These are phyloP conservation scores for Penicillium psychrosexuale DNA, from an alignment of 2,329 filamentous ascomycete genomes.

Conservation along the genomic window DNA sequence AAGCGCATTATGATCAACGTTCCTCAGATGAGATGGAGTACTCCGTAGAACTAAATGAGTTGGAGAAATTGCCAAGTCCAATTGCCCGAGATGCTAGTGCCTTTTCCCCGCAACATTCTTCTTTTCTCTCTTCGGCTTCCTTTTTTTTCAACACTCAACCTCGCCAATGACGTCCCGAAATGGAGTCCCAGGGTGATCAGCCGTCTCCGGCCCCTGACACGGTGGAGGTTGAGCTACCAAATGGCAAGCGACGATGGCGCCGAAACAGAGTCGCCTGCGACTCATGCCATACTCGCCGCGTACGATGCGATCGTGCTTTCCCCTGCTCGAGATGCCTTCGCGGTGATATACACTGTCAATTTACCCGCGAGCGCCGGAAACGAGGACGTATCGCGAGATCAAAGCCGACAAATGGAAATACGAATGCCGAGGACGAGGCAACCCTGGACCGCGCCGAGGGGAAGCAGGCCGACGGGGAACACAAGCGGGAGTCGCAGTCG, in stretches of 20 bases:
- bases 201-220: constrained; percentile 19
- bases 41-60: not conserved
- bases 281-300: constrained; percentile 89
- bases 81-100: constrained; percentile 2
- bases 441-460: not conserved
- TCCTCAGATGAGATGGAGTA: not conserved
- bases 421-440: not conserved
- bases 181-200: constrained; percentile 34
- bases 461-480: constrained; percentile 10
- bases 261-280: constrained; percentile 66
- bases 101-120: constrained; percentile 8
- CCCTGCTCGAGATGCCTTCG: constrained; percentile 90
- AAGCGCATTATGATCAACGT: not conserved
- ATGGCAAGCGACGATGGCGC: constrained; percentile 37
- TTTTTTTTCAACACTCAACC: not conserved
- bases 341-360: constrained; percentile 68
- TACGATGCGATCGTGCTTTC: constrained; percentile 88
- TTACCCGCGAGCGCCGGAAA: constrained; percentile 89
- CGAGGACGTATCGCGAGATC: constrained; percentile 75
- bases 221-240: constrained; percentile 16
- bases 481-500: constrained; percentile 2
- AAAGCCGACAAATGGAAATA: constrained; percentile 47
- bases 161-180: constrained; percentile 30
- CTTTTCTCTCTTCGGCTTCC: not conserved
- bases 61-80: constrained; percentile 1